Base-by-base conservation (phyloP, 805 yeast genomes). In the Saturnispora hagleri region DNA sequence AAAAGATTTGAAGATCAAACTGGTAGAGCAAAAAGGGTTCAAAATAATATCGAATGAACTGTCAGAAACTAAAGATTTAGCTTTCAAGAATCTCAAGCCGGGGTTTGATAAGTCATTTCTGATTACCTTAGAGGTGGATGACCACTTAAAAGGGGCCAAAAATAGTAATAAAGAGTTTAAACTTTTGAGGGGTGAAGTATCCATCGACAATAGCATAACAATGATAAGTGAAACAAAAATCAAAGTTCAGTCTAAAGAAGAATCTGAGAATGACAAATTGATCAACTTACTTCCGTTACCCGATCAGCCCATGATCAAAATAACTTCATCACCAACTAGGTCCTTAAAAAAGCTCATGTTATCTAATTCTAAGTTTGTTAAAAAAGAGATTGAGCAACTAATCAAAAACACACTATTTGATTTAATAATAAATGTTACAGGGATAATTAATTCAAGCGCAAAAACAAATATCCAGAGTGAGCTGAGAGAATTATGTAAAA, bases 381-480 rank as follows among this genome's bases (percentile, higher is more conserved):
- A 66, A 53, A 60, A 71, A 38, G 65, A 69, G 51, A 66, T 71
- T 4, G 75, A 73, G 52, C 47, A 69, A 18, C 44, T 66, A 9
- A 57, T 70, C 4, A 53, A 67, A 10, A 51, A 58, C 6, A 55
- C 59, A 1, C 46, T 70, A 9, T 50, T 53, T n/a, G 28, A 50
- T 3, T 43, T 42, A 6, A 57, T 66, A 3, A 51, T 64, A n/a
- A 40, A 50, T 5, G 36, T 47, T 24, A 35, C 13, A 12, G 15
- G 44, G 5, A 24, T 24, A 6, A 64, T 57, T 43, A 52, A 50
- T 38, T 18, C 17, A 9, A 17, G 31, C 2, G 45, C 53, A 4
- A 66, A 62, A 36, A 61, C 60, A 26, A 51, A 43, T 8, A 62
- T 64, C 9, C 57, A 55, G n/a, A 26, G 13, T 3, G 27, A 40